Evolutionary conservation across 2,329 filamentous ascomycete species (phyloP).

Genomic region (Parastagonospora nodorum): DNA sequence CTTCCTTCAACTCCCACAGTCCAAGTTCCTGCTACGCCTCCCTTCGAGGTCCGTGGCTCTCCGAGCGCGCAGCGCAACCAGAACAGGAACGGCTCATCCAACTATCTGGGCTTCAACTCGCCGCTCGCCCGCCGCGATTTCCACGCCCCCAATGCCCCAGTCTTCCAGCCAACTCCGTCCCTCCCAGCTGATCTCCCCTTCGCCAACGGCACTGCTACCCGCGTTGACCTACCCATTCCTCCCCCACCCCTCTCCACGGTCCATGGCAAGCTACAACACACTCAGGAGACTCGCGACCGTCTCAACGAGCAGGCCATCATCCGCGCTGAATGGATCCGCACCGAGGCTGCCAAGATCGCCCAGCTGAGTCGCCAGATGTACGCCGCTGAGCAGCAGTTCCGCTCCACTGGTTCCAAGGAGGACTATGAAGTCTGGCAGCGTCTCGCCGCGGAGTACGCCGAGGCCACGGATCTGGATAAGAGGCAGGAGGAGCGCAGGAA

Average conservation of each 20-base stretch:
- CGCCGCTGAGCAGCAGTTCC: slow-evolving; percentile 1
- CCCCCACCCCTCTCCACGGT: slow-evolving; percentile 5
- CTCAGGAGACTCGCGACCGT: slow-evolving; percentile 1
- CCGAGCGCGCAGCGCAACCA: too few species aligned
- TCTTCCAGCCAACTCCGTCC: neutral
- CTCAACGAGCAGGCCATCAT: slow-evolving; percentile 8
- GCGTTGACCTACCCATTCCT: slow-evolving; percentile 5
- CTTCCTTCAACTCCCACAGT: neutral
- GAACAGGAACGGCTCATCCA: too few species aligned
- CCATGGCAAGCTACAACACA: neutral
- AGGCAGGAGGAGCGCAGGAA: slow-evolving; percentile 20
- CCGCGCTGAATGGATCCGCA: slow-evolving; percentile 23
- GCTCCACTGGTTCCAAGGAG: neutral
- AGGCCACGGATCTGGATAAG: slow-evolving; percentile 18
- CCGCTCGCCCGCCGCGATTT: neutral
- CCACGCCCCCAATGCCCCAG: neutral
- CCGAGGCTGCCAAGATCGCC: slow-evolving; percentile 10
- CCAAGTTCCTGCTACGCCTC: neutral
- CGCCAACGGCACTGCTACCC: neutral
- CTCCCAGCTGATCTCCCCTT: neutral
- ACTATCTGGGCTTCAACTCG: too few species aligned
- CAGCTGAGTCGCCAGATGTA: slow-evolving; percentile 1
- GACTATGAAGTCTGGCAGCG: slow-evolving; percentile 9
- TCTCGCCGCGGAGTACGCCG: neutral
- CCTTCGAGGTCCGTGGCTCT: neutral